Conservation (phyloP, 768 basidiomycete species). For the Boletus rubropictus region DNA sequence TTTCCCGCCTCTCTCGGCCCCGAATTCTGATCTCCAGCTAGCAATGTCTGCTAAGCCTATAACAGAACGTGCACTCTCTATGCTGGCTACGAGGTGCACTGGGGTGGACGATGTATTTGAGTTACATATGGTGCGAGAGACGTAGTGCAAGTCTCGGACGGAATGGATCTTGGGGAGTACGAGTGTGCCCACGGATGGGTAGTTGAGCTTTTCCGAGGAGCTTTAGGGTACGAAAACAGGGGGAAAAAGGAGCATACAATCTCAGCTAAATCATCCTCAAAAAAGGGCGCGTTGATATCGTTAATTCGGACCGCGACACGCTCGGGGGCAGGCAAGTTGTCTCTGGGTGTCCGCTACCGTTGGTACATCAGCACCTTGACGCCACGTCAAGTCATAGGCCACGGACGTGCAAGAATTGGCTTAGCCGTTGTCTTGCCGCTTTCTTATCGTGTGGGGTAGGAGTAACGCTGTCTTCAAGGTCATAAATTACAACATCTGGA, state of each 20-base stretch:
- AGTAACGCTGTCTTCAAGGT: slow-evolving; percentile 83
- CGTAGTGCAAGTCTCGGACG: slow-evolving; percentile 54
- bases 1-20: slow-evolving; percentile 41
- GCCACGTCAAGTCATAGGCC: slow-evolving; percentile 1
- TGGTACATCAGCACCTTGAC: slow-evolving; percentile 13
- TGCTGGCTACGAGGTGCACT: slow-evolving; percentile 66
- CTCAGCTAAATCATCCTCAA: slow-evolving; percentile 55
- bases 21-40: slow-evolving; percentile 51
- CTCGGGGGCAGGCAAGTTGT: slow-evolving; percentile 38
- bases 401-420: slow-evolving; percentile 51
- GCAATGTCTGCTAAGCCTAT: slow-evolving; percentile 68
- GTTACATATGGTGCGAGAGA: slow-evolving; percentile 39
- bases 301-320: slow-evolving; percentile 72
- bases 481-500: slow-evolving; percentile 79
- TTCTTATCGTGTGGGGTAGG: slow-evolving; percentile 53
- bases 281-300: slow-evolving; percentile 58
- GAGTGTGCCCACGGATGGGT: slow-evolving; percentile 52
- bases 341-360: slow-evolving; percentile 22
- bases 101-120: slow-evolving; percentile 29
- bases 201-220: slow-evolving; percentile 35
- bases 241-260: slow-evolving; percentile 38
- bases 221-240: slow-evolving; percentile 4
- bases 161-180: slow-evolving; percentile 84
- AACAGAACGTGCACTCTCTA: slow-evolving; percentile 77
- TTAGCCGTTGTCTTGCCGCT: slow-evolving; percentile 50